These are phyloP conservation scores for Rhizophagus prolifer DNA, from an alignment of 192 early-diverging fungal genomes.

Conservation along the genomic window DNA sequence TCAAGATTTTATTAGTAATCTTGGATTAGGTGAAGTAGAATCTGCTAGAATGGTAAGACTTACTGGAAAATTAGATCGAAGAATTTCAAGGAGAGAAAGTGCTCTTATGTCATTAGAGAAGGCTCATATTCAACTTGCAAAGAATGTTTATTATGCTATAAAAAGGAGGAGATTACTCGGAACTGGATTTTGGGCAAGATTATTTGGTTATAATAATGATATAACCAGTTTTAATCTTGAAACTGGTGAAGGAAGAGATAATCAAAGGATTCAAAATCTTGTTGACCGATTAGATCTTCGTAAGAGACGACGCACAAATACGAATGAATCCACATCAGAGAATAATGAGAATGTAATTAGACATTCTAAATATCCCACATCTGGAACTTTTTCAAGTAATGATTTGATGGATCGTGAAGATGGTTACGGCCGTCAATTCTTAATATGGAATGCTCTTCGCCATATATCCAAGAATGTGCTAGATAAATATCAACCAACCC, in stretches of 20 bases:
- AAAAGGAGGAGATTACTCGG: slow-evolving; percentile 22
- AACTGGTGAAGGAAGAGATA: neutral
- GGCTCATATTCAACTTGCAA: slow-evolving; percentile 48
- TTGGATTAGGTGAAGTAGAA: slow-evolving; percentile 57
- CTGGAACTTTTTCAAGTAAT: slow-evolving; percentile 6
- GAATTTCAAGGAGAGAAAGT: slow-evolving; percentile 43
- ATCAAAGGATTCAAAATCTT: slow-evolving; percentile 17
- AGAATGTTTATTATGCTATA: slow-evolving; percentile 31
- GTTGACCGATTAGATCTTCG: neutral
- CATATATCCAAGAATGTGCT: slow-evolving; percentile 30
- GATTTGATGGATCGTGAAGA: slow-evolving; percentile 19
- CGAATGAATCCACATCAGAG: neutral
- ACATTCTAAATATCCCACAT: neutral
- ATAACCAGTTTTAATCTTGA: neutral
- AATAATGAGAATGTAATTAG: neutral
- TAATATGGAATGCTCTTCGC: slow-evolving; percentile 39
- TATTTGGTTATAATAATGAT: neutral
- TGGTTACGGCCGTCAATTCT: slow-evolving; percentile 30
- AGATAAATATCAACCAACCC: slow-evolving; percentile 41
- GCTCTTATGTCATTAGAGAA: slow-evolving; percentile 47
- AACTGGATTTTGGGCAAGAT: neutral
- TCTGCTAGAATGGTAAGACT: slow-evolving; percentile 52
- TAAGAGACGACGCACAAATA: slow-evolving; percentile 9
- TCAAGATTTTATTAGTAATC: slow-evolving; percentile 49
- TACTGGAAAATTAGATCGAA: slow-evolving; percentile 46